Conservation (phyloP, 208 protist species). For the Strigomonas galati region DNA sequence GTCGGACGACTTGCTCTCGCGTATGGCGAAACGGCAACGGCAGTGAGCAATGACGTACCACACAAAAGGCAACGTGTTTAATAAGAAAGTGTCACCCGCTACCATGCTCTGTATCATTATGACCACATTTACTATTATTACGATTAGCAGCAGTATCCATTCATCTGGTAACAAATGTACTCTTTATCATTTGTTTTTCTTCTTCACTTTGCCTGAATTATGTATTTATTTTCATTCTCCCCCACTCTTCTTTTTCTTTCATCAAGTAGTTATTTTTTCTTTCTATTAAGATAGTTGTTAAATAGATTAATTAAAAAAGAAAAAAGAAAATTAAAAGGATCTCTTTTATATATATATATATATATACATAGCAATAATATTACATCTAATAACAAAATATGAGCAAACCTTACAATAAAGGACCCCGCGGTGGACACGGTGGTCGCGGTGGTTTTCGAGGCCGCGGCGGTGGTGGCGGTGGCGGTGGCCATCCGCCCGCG, state of each 20-base stretch:
- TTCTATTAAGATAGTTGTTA: constrained; percentile 1
- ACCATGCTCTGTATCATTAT: too few relatives aligned
- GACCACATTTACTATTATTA: too few relatives aligned
- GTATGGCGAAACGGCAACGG: constrained; percentile 25
- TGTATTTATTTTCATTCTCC: background rate
- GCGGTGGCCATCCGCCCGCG: constrained; percentile 13
- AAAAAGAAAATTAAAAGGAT: too few relatives aligned
- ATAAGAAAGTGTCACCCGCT: background rate
- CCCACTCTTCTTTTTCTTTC: background rate
- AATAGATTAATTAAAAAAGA: background rate
- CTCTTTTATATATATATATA: too few relatives aligned
- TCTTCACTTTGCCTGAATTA: background rate
- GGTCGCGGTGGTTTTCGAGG: constrained; percentile 10
- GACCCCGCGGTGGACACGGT: background rate
- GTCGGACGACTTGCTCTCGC: constrained; percentile 32
- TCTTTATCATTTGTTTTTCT: constrained; percentile 19
- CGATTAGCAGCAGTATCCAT: too few relatives aligned
- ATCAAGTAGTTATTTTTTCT: background rate
- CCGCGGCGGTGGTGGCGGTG: constrained; percentile 20
- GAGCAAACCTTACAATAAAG: too few relatives aligned
- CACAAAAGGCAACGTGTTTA: constrained; percentile 9
- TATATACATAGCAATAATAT: too few relatives aligned
- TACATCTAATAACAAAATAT: too few relatives aligned
- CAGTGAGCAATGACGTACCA: background rate
- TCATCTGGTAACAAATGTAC: too few relatives aligned